These are phyloP conservation scores for Thymus mandschuricus DNA, from an alignment of 257 asterid species.

Conservation along the genomic window DNA sequence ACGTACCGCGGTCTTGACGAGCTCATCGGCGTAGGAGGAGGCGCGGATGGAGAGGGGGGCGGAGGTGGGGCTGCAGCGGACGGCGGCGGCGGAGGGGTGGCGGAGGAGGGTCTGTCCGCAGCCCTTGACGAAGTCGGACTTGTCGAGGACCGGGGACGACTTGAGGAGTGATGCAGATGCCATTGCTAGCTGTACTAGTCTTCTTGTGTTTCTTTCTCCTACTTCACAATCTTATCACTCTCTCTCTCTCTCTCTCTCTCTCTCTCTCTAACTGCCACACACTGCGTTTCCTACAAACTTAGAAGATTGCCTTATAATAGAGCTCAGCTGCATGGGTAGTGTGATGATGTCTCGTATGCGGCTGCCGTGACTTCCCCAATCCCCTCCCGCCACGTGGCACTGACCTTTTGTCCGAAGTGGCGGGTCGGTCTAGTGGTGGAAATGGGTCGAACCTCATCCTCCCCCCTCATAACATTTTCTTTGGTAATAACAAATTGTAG, in stretches of 20 bases:
- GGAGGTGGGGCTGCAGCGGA: constrained; percentile 47
- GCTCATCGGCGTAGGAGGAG: constrained; percentile 88
- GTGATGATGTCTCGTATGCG: constrained; percentile 52
- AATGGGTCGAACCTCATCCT: constrained; percentile 41
- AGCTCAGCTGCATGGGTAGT: constrained; percentile 22
- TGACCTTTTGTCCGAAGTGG: constrained; percentile 43
- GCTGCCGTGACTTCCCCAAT: constrained; percentile 66
- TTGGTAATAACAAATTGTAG: too few species aligned
- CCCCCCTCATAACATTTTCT: constrained; percentile 14
- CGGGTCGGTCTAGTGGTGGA: constrained; percentile 42
- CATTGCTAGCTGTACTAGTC: constrained; percentile 42
- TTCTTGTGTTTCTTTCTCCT: neutral
- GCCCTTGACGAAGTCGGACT: constrained; percentile 79
- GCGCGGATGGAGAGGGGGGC: constrained; percentile 61
- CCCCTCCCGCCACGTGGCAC: constrained; percentile 40
- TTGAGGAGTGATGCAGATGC: constrained; percentile 91
- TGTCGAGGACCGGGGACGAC: constrained; percentile 73
- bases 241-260: constrained; percentile 37
- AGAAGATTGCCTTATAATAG: constrained; percentile 44
- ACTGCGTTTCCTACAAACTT: constrained; percentile 12
- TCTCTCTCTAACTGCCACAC: constrained; percentile 51
- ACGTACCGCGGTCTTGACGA: constrained; percentile 78
- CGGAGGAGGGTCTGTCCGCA: constrained; percentile 55
- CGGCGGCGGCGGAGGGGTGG: constrained; percentile 62
- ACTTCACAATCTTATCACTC: constrained; percentile 56